Evolutionary conservation across 2,329 filamentous ascomycete genomes (phyloP).

Genomic region (Aspergillus texensis): DNA sequence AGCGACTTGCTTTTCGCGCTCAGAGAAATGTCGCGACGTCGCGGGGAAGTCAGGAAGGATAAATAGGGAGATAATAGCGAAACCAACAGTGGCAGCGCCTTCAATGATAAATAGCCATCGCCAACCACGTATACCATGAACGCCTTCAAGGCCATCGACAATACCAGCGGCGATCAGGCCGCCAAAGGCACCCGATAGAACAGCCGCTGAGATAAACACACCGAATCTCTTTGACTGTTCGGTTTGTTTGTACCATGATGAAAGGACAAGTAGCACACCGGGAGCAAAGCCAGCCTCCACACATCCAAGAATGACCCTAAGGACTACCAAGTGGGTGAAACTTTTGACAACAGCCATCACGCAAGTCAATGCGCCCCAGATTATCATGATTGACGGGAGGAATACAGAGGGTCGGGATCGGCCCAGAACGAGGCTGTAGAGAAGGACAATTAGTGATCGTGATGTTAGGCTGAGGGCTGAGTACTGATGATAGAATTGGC

Average conservation of each 20-base stretch:
- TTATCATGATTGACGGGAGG: constrained; percentile 54
- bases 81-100: constrained; percentile 48
- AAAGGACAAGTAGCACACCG: constrained; percentile 45
- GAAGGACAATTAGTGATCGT: neutral
- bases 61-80: constrained; percentile 47
- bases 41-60: constrained; percentile 55
- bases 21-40: constrained; percentile 46
- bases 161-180: constrained; percentile 55
- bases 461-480: neutral
- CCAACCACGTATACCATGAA: constrained; percentile 52
- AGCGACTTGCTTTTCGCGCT: constrained; percentile 26
- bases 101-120: constrained; percentile 56
- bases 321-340: constrained; percentile 52
- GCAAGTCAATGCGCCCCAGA: constrained; percentile 56
- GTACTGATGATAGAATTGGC: neutral
- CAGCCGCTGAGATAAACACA: constrained; percentile 61
- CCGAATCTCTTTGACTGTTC: constrained; percentile 61
- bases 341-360: constrained; percentile 54
- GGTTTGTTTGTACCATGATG: constrained; percentile 61
- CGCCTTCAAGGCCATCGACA: constrained; percentile 50
- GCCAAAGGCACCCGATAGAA: constrained; percentile 58
- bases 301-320: constrained; percentile 34
- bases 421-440: constrained; percentile 46
- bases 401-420: constrained; percentile 54
- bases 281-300: constrained; percentile 30